These are phyloP conservation scores for Phytopythium cucurbitacearum DNA, from an alignment of 352 stramenopile species.

Conservation along the genomic window DNA sequence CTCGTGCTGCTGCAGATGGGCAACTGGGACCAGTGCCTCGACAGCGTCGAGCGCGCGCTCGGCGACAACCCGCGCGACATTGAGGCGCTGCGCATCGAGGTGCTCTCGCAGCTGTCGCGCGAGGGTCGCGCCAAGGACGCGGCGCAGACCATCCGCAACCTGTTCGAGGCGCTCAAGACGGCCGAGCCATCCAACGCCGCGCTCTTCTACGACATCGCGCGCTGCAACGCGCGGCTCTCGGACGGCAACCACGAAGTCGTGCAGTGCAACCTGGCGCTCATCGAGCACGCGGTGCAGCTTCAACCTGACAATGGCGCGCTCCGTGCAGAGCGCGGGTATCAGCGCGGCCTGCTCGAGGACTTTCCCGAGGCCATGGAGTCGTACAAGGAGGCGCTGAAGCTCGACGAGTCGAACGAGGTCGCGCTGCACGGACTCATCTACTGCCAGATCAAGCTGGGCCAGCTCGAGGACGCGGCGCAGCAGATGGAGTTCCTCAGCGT, in stretches of 20 bases:
- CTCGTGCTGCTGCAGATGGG: conserved; percentile 80
- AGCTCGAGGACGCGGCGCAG: conserved; percentile 86
- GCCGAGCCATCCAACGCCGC: conserved; percentile 65
- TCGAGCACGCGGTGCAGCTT: conserved; percentile 64
- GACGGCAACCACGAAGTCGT: conserved; percentile 64
- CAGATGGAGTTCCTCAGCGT: conserved; percentile 92
- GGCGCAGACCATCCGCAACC: conserved; percentile 46
- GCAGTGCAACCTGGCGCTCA: conserved; percentile 62
- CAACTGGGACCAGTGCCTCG: conserved; percentile 82
- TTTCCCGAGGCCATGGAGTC: conserved; percentile 77
- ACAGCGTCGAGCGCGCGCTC: conserved; percentile 70
- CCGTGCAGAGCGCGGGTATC: conserved; percentile 75
- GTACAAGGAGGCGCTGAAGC: conserved; percentile 83
- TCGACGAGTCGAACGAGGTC: conserved; percentile 84
- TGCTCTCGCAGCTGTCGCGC: conserved; percentile 64
- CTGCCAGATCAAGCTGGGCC: conserved; percentile 87
- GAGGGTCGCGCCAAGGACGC: conserved; percentile 55
- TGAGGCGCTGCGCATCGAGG: conserved; percentile 61
- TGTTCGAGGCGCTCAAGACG: conserved; percentile 66
- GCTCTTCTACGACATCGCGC: conserved; percentile 58
- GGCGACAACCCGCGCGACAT: conserved; percentile 63
- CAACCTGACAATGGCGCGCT: conserved; percentile 57
- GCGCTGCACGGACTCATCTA: conserved; percentile 91
- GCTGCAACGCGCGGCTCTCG: conserved; percentile 59
- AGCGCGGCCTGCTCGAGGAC: conserved; percentile 67